Conservation (phyloP, 2,329 filamentous ascomycete species). For the Colletotrichum acutatum region DNA sequence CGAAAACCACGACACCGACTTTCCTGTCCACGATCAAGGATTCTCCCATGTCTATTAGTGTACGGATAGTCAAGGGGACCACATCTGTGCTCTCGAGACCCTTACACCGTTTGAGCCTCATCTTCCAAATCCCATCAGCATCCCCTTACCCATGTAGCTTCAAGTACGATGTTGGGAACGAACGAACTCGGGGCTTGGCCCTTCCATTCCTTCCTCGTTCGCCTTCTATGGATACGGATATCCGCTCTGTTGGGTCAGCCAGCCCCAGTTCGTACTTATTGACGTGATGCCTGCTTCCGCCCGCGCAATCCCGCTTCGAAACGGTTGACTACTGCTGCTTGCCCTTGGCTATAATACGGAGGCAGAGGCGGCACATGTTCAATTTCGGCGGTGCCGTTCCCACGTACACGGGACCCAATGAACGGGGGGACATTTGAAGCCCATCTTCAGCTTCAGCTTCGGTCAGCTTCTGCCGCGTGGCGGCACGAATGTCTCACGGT, state of each 20-base stretch:
- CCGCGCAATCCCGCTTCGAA: not conserved
- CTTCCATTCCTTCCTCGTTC: not conserved
- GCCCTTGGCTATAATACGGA: not conserved
- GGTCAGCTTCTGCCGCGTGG: not conserved
- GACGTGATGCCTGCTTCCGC: not conserved
- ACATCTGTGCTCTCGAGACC: not conserved
- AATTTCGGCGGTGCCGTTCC: conserved; percentile 30
- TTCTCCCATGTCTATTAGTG: not conserved
- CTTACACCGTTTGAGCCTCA: conserved; percentile 1
- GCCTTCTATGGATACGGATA: not conserved
- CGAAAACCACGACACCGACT: not conserved
- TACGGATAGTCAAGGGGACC: not conserved
- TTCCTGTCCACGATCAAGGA: not conserved
- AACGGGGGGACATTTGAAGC: not conserved
- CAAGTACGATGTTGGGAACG: too few relatives aligned
- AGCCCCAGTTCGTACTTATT: not conserved
- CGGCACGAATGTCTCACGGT: not conserved
- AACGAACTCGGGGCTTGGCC: too few relatives aligned
- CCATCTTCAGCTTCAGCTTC: not conserved
- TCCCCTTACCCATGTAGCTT: not conserved
- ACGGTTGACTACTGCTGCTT: not conserved
- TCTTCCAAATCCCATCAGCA: not conserved
- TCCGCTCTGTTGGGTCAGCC: not conserved
- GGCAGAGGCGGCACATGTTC: not conserved
- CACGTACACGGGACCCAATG: not conserved